Evolutionary conservation across 306 rosid genomes (phyloP), one percentile per base, ranked within the genome.

Genomic region (Pachyrhizus erosus): DNA sequence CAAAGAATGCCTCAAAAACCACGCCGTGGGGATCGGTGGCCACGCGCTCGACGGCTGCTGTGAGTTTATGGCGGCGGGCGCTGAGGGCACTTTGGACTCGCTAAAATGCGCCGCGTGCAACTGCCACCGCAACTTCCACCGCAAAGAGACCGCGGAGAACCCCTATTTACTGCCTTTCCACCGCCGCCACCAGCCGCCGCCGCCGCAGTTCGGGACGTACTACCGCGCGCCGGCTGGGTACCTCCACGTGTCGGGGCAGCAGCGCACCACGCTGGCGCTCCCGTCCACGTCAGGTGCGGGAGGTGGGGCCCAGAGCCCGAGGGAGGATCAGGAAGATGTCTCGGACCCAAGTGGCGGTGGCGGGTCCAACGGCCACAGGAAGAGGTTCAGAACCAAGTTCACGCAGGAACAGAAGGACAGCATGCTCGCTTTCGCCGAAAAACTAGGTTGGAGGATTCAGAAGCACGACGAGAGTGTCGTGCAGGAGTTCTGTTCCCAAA

Each of bases 101-200:
- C 95, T 94, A 14, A 90, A 83, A 51, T 94, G 98, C 83, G 97
- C 95, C 18, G 98, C 97, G 27, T 94, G 98, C 49, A 81, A 82
- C 95, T 94, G 97, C 83, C 98, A 94, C 89, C 97, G 98, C 4
- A 94, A 92, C 89, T 92, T 94, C 89, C 98, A 94, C 87, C 91
- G 98, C 1, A 90, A 86, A 20, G 97, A 90, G 34, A 60, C 82
- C 11, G 87, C 83, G 18, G 20, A 52, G 27, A 10, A n/a, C n/a
- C n/a, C 81, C 5, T 84, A 37, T 73, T 46, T 80, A 1, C 24
- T 87, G 9, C 82, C 82, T 0, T 27, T 9, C 74, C 73, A 18
- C 78, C 70, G 34, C 29, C 75, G 15, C 29, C 77, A 12, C 40
- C 77, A 24, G 27, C 84, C 17, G 71, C 78, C 77, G 48, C 78